Conservation (phyloP, 106 monocot genomes). For the Platanthera guangdongensis region DNA sequence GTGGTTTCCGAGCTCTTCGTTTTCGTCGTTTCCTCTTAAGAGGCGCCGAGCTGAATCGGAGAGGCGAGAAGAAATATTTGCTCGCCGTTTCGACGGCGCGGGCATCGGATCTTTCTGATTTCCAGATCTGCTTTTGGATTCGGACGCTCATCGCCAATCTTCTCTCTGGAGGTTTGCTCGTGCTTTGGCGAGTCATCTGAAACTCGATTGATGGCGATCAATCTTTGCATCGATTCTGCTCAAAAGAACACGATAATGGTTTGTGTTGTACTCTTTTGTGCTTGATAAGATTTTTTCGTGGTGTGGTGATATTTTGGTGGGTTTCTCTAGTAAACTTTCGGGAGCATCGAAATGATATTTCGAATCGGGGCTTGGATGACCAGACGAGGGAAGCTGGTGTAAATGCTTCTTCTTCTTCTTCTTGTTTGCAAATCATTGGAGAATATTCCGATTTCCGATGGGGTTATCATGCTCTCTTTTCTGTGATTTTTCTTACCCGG, state of each 20-base stretch:
- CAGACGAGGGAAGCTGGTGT: neutral
- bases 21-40: constrained; percentile 2
- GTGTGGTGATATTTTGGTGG: neutral
- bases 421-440: neutral
- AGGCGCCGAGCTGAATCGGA: neutral
- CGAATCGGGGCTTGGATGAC: neutral
- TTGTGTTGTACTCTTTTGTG: neutral
- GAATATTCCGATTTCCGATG: neutral
- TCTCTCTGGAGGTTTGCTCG: neutral
- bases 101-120: constrained; percentile 1
- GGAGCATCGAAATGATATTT: neutral
- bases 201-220: neutral
- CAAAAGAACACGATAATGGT: neutral
- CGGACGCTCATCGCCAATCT: neutral
- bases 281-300: neutral
- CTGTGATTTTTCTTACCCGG: neutral
- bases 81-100: neutral
- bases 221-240: neutral
- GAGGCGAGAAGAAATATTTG: neutral
- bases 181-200: neutral
- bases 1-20: neutral
- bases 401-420: neutral
- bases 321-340: neutral
- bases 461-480: neutral
- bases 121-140: neutral